Conservation (phyloP, 106 monocot species). For the Platanthera guangdongensis region DNA sequence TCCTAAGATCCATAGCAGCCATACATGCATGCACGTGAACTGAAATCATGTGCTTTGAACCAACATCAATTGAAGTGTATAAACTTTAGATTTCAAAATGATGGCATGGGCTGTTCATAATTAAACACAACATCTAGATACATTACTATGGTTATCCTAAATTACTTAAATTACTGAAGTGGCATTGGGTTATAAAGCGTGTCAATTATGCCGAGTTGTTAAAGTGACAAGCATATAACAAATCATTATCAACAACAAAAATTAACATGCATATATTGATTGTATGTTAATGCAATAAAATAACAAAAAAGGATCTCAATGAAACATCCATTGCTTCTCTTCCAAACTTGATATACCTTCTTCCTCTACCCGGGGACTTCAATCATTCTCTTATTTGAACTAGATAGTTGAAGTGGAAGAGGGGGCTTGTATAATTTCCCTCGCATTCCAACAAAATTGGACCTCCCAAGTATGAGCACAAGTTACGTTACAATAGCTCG, state of each 20-base stretch:
- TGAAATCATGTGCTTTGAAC: no score
- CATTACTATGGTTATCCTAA: no score
- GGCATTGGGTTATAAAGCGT: no score
- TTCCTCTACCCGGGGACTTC: neutral
- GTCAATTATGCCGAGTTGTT: neutral
- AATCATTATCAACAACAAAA: neutral
- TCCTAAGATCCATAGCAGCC: no score
- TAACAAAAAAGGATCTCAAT: neutral
- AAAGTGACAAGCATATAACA: neutral
- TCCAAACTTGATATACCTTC: conserved; percentile 11
- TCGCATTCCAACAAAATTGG: neutral
- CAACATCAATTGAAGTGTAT: no score
- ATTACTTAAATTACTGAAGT: no score
- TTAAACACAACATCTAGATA: no score
- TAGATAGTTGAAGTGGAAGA: conserved; percentile 3
- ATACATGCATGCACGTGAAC: no score
- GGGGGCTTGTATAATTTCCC: neutral
- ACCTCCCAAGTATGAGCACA: neutral
- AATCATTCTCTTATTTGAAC: neutral
- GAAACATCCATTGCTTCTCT: conserved; percentile 11
- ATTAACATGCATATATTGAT: neutral
- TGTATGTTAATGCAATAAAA: neutral
- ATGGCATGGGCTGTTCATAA: no score
- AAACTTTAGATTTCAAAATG: no score
- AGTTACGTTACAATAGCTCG: conserved; percentile 1